Evolutionary conservation across 2,329 filamentous ascomycete species (phyloP).

Genomic region (Talaromyces sp.): DNA sequence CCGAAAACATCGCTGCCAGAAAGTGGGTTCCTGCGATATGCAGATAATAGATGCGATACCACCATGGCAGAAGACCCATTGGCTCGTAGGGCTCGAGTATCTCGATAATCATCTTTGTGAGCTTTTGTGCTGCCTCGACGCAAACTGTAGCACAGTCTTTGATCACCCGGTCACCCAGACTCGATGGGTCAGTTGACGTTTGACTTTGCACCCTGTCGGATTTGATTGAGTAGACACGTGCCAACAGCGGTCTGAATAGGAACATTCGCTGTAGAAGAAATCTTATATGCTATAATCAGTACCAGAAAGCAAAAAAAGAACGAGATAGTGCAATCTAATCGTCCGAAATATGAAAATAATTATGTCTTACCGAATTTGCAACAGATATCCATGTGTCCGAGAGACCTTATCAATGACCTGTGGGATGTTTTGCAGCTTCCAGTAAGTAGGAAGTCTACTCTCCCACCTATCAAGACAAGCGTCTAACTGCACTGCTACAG

Average conservation of each 20-base stretch:
- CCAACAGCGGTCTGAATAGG: conserved; percentile 22
- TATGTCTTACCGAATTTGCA: conserved; percentile 20
- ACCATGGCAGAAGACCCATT: conserved; percentile 24
- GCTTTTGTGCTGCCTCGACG: conserved; percentile 20
- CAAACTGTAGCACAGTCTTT: conserved; percentile 21
- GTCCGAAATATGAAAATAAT: neutral
- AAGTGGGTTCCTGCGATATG: conserved; percentile 23
- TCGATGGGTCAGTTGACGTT: neutral
- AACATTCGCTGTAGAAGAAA: conserved; percentile 21
- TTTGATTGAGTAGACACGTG: conserved; percentile 20
- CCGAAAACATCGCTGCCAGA: conserved; percentile 24
- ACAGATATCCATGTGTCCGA: conserved; percentile 19
- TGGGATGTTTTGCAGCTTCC: conserved; percentile 15
- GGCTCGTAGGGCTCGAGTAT: conserved; percentile 16
- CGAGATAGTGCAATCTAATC: neutral
- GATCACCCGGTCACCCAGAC: conserved; percentile 20
- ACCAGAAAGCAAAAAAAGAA: neutral
- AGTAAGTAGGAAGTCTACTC: conserved; percentile 17
- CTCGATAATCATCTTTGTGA: conserved; percentile 19
- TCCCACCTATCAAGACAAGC: conserved; percentile 22
- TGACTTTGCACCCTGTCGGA: neutral
- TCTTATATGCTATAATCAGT: conserved; percentile 11
- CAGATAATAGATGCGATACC: conserved; percentile 24
- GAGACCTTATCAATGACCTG: conserved; percentile 13
- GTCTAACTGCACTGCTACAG: conserved; percentile 20